Base-by-base conservation (phyloP, 2,329 filamentous ascomycete genomes). In the Stachybotrys echinatus region DNA sequence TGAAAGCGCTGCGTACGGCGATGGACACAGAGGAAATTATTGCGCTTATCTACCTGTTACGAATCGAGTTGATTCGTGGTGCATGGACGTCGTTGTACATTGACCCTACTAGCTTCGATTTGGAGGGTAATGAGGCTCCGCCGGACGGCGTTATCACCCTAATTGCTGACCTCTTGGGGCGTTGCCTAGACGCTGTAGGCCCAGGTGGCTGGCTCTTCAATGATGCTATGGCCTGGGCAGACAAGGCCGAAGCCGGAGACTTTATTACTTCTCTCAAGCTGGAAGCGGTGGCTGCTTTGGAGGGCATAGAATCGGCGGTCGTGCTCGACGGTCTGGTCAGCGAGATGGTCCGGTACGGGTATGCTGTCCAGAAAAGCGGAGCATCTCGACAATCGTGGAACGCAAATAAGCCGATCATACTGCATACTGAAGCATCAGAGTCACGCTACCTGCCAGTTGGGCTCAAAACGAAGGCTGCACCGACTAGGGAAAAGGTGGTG, bases 1-100 rank as follows among this genome's bases (percentile, higher is more conserved):
- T 87, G 44, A 75, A 78, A 48, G 80, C 81, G 3, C 75, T 92
- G 42, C 83, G 85, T 39, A 73, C 75, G 12, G 78, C 77, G 23
- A 80, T 89, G 52, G 76, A 79, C 45, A 83, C 81, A 3, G 78
- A 85, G 54, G 85, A 92, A 57, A 81, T 87, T 21, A 72, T 89
- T 12, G 83, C 84, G 34, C 76, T 92, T 48, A 85, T 92, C 57
- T 80, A 87, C 56, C 74, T 91, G 6, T 74, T 92, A 23, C 83
- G 88, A 50, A 76, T 86, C 55, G 87, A 92, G 68, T 75, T 92
- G 43, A 81, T 84, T 47, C 81, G 84, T 55, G 88, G 88, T 50
- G 84, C 85, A 27, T 92, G 88, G 88, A 89, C 86, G 1, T 80
- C 83, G 18, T 76, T 81, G 20, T 90, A 91, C 65, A 69, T 88